Percentiles rank a stretch among this genome's conserved stretches.
phyloP scores from a whole-genome alignment of 1,139 yeast species.

The Scheffersomyces cryptocercus region DNA sequence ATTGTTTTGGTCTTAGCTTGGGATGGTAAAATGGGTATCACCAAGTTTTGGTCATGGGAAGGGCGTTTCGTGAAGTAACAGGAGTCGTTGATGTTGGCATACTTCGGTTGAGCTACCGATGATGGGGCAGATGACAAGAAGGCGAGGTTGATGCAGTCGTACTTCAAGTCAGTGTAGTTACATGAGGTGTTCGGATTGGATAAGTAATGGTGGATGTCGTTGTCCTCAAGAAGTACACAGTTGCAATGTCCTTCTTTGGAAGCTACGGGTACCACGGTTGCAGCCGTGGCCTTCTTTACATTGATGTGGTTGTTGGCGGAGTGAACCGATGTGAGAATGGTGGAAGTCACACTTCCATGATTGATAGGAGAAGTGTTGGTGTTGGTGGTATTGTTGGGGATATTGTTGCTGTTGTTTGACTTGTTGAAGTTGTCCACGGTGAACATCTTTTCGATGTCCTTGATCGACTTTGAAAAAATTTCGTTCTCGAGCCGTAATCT shows the following conservation, averaged over 20 bases:
- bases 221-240: background rate
- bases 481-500: slow-evolving; percentile 27
- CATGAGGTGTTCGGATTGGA: background rate
- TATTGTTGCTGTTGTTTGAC: slow-evolving; percentile 3
- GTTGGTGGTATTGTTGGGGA: too few species aligned
- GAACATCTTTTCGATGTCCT: slow-evolving; percentile 31
- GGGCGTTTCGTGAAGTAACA: background rate
- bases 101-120: background rate
- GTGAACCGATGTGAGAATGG: background rate
- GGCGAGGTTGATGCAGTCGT: slow-evolving; percentile 28
- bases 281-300: background rate
- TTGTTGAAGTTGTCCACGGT: slow-evolving; percentile 10
- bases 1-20: slow-evolving; percentile 1
- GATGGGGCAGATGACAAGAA: slow-evolving; percentile 13
- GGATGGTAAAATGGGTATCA: slow-evolving; percentile 10
- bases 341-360: background rate
- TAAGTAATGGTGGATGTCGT: background rate
- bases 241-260: background rate
- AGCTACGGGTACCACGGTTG: background rate
- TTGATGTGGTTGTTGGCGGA: background rate
- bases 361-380: slow-evolving; percentile 3
- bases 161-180: slow-evolving; percentile 13
- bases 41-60: background rate
- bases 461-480: slow-evolving; percentile 29
- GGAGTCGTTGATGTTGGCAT: background rate